phyloP scores from a whole-genome alignment of 148 eudicot genomes.

The Hydrangea macrophylla region DNA sequence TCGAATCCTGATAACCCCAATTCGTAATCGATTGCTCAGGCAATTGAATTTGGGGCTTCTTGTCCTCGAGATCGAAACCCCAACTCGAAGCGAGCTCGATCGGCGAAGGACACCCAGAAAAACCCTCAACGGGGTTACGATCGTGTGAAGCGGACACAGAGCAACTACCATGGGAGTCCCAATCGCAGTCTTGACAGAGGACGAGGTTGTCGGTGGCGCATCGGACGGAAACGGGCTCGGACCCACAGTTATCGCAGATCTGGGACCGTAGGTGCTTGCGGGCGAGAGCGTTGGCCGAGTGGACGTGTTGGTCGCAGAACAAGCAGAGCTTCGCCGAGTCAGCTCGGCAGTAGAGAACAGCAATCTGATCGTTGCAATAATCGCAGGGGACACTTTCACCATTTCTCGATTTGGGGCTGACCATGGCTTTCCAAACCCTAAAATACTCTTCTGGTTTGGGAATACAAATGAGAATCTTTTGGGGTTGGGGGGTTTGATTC shows the following conservation, averaged over 20 bases:
- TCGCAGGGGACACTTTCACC: no score
- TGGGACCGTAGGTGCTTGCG: slow-evolving; percentile 68
- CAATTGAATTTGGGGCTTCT: slow-evolving; percentile 8
- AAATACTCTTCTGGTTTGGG: no score
- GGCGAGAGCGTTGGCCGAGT: slow-evolving; percentile 79
- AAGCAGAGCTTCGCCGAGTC: slow-evolving; percentile 77
- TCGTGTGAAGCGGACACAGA: slow-evolving; percentile 26
- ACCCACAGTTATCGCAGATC: slow-evolving; percentile 63
- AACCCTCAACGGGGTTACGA: slow-evolving; percentile 40
- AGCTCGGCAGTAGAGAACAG: slow-evolving; percentile 66
- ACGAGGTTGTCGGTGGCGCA: slow-evolving; percentile 47
- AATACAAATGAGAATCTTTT: no score
- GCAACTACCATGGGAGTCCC: slow-evolving; percentile 36
- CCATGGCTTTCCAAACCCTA: no score
- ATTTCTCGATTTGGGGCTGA: no score
- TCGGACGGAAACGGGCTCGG: slow-evolving; percentile 40
- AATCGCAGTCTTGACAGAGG: slow-evolving; percentile 62
- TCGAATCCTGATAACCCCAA: no score
- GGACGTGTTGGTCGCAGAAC: slow-evolving; percentile 71
- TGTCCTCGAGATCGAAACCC: slow-evolving; percentile 40
- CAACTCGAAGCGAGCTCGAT: slow-evolving; percentile 43
- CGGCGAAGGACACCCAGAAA: slow-evolving; percentile 59
- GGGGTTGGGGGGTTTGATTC: no score
- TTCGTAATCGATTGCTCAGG: background rate
- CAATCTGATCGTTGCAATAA: slow-evolving; percentile 47